These are phyloP conservation scores for Phytophthora pseudosyringae DNA, from an alignment of 352 stramenopile genomes.

Conservation along the genomic window DNA sequence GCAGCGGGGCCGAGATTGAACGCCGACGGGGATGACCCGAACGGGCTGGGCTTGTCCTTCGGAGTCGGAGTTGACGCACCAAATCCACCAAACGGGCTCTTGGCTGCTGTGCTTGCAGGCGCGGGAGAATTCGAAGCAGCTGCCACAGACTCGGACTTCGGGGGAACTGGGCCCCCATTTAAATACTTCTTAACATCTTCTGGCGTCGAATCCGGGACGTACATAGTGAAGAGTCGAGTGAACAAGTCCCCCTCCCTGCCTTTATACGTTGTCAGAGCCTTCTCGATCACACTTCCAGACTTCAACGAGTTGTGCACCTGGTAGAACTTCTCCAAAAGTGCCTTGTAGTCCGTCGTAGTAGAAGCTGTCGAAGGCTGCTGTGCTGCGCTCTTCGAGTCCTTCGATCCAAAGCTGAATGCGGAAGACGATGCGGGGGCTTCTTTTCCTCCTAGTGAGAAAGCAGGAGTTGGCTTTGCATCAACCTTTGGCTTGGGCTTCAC, in stretches of 20 bases:
- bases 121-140: constrained; percentile 19
- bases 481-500: constrained; percentile 30
- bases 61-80: constrained; percentile 18
- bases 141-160: constrained; percentile 34
- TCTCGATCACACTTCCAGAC: constrained; percentile 48
- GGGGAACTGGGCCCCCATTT: constrained; percentile 51
- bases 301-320: constrained; percentile 66
- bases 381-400: constrained; percentile 14
- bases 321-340: constrained; percentile 67
- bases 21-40: constrained; percentile 30
- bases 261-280: constrained; percentile 57
- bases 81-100: constrained; percentile 34
- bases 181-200: constrained; percentile 74
- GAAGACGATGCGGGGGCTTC: constrained; percentile 22
- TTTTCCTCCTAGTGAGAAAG: constrained; percentile 44
- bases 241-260: constrained; percentile 73
- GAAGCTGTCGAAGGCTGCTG: constrained; percentile 12
- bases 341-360: constrained; percentile 50
- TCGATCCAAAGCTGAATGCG: constrained; percentile 38
- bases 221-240: constrained; percentile 63
- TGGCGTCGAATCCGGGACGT: constrained; percentile 56
- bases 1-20: constrained; percentile 35
- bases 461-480: constrained; percentile 9
- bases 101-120: constrained; percentile 25
- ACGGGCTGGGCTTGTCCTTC: constrained; percentile 34